phyloP scores from a whole-genome alignment of 2,329 filamentous ascomycete genomes.

The Monosporascus ibericus region DNA sequence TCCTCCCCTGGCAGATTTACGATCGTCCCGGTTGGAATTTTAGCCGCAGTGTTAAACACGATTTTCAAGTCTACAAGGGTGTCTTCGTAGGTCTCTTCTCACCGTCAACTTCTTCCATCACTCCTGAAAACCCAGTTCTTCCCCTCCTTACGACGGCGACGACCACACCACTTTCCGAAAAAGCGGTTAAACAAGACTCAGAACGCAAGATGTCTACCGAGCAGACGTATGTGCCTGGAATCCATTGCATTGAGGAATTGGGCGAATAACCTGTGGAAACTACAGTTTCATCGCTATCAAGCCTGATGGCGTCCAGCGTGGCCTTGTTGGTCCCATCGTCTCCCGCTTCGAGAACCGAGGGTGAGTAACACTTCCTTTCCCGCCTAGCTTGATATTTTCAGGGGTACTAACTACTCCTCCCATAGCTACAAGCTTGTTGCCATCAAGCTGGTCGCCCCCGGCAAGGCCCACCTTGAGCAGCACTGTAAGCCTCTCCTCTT shows the following conservation, averaged over 20 bases:
- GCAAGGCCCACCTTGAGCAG: conserved; percentile 93
- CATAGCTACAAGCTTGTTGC: conserved; percentile 92
- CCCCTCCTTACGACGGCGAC: conserved; percentile 6
- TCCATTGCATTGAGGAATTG: background rate
- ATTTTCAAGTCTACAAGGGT: conserved; percentile 18
- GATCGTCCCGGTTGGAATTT: conserved; percentile 23
- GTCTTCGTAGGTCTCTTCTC: conserved; percentile 12
- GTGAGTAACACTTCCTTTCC: conserved; percentile 40
- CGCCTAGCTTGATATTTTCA: conserved; percentile 5
- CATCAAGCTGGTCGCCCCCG: conserved; percentile 88
- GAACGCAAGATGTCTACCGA: conserved; percentile 25
- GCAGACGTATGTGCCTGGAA: conserved; percentile 21
- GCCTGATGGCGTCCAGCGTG: conserved; percentile 99
- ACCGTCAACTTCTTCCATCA: conserved; percentile 8
- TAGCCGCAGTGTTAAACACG: conserved; percentile 18
- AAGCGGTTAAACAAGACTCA: conserved; percentile 7
- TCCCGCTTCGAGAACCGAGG: conserved; percentile 95
- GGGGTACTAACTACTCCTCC: conserved; percentile 7
- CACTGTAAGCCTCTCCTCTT: conserved; percentile 60
- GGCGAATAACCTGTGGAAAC: conserved; percentile 1
- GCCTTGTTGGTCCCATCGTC: conserved; percentile 97
- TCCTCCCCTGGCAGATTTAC: conserved; percentile 22
- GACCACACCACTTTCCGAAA: conserved; percentile 6
- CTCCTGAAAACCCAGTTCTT: conserved; percentile 4
- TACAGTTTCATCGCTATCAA: conserved; percentile 99